These are phyloP conservation scores for Grigorovia yakushimaensis DNA, from an alignment of 805 yeast species.

Conservation along the genomic window DNA sequence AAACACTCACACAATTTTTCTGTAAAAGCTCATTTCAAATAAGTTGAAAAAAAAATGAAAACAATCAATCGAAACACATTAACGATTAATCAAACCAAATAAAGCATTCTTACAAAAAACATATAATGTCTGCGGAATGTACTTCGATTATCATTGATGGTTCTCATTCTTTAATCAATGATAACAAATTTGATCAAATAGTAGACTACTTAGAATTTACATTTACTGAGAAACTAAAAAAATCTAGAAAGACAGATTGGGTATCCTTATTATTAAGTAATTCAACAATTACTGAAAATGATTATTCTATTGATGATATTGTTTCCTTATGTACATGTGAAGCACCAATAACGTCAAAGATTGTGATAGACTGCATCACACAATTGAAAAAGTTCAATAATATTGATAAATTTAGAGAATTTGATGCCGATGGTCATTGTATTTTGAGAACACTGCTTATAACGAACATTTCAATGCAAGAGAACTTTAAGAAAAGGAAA, in stretches of 20 bases:
- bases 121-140: constrained; percentile 14
- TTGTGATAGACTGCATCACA: constrained; percentile 10
- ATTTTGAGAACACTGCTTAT: constrained; percentile 10
- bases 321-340: constrained; percentile 11
- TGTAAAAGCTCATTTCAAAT: too few relatives aligned
- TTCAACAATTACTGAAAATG: constrained; percentile 9
- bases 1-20: too few relatives aligned
- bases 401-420: neutral
- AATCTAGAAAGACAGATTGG: constrained; percentile 26
- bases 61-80: neutral
- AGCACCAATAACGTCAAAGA: constrained; percentile 16
- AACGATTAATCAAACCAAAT: neutral
- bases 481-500: constrained; percentile 16
- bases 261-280: constrained; percentile 16
- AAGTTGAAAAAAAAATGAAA: too few relatives aligned
- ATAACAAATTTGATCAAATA: constrained; percentile 9
- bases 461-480: constrained; percentile 18
- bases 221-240: constrained; percentile 19
- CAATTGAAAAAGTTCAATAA: constrained; percentile 6
- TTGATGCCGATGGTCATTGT: constrained; percentile 1
- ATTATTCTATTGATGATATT: constrained; percentile 16
- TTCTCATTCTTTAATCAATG: constrained; percentile 12
- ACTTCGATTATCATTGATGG: constrained; percentile 23
- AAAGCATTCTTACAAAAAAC: neutral
- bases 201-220: constrained; percentile 21